Conservation (phyloP, 2,329 filamentous ascomycete genomes). For the Exophiala oligosperma region DNA sequence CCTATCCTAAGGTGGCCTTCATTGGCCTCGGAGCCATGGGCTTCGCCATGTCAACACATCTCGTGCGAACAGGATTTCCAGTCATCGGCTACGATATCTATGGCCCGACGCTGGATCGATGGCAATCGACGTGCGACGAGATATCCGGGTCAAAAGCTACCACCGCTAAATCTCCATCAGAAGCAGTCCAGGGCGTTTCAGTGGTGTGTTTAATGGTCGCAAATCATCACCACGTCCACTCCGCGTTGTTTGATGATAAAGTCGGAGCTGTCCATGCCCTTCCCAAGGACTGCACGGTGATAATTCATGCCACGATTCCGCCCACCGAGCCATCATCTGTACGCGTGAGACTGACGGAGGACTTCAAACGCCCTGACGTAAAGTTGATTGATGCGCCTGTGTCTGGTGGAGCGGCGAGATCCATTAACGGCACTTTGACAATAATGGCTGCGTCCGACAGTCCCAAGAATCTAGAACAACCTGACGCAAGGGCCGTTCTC, state of each 20-base stretch:
- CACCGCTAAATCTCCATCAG: slow-evolving; percentile 59
- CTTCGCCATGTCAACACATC: slow-evolving; percentile 76
- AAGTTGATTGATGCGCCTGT: slow-evolving; percentile 71
- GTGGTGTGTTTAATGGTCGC: slow-evolving; percentile 66
- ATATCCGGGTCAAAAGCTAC: slow-evolving; percentile 61
- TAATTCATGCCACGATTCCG: slow-evolving; percentile 71
- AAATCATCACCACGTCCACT: slow-evolving; percentile 67
- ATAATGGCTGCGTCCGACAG: slow-evolving; percentile 68
- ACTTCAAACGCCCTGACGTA: slow-evolving; percentile 61
- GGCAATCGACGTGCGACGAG: slow-evolving; percentile 62
- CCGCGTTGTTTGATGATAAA: slow-evolving; percentile 61
- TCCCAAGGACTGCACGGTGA: slow-evolving; percentile 59
- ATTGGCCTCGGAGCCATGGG: slow-evolving; percentile 80
- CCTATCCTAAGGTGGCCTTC: slow-evolving; percentile 59
- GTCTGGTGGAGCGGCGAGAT: slow-evolving; percentile 67
- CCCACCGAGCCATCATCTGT: slow-evolving; percentile 65
- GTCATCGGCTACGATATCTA: slow-evolving; percentile 74
- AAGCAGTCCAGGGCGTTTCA: slow-evolving; percentile 51
- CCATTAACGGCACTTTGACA: slow-evolving; percentile 69
- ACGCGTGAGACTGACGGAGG: slow-evolving; percentile 53
- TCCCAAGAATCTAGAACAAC: slow-evolving; percentile 52
- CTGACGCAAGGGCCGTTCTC: slow-evolving; percentile 58
- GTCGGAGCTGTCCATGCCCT: slow-evolving; percentile 51
- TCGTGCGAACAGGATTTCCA: slow-evolving; percentile 65
- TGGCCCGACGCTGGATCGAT: slow-evolving; percentile 64